Evolutionary conservation across 1,284 basidiomycete species (phyloP).

Genomic region (Coniferiporia sulphurascens): DNA sequence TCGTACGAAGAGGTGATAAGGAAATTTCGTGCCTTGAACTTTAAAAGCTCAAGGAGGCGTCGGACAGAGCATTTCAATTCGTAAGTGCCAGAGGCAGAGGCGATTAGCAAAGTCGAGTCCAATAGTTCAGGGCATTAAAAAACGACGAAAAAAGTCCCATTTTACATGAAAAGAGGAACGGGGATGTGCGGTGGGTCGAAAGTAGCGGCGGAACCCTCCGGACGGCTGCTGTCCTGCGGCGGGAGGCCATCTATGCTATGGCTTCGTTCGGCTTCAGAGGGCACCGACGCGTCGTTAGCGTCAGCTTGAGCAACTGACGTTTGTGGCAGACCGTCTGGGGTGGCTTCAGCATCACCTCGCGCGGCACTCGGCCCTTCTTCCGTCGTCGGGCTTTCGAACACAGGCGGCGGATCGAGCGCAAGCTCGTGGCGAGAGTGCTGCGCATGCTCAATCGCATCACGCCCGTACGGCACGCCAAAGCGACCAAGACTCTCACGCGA

Average conservation of each 20-base stretch:
- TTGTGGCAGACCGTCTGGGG: slow-evolving; percentile 2
- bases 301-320: not conserved
- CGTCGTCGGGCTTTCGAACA: slow-evolving; percentile 14
- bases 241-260: not conserved
- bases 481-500: slow-evolving; percentile 41
- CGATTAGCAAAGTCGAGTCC: too few species aligned
- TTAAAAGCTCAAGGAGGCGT: too few species aligned
- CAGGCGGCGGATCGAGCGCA: slow-evolving; percentile 16
- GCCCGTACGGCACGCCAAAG: slow-evolving; percentile 49
- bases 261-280: not conserved
- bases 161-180: slow-evolving; percentile 1
- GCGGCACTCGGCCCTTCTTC: slow-evolving; percentile 7
- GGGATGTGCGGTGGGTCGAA: not conserved
- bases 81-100: too few species aligned
- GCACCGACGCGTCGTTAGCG: not conserved
- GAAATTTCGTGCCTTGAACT: too few species aligned
- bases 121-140: too few species aligned
- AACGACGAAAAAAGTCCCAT: too few species aligned
- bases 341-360: not conserved
- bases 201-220: not conserved
- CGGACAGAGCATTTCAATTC: too few species aligned
- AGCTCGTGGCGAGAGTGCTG: slow-evolving; percentile 9
- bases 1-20: too few species aligned
- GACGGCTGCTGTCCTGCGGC: not conserved
- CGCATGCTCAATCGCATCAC: slow-evolving; percentile 22